These are phyloP conservation scores for Patellifolia procumbens DNA, from an alignment of 179 eudicot genomes.

Conservation along the genomic window DNA sequence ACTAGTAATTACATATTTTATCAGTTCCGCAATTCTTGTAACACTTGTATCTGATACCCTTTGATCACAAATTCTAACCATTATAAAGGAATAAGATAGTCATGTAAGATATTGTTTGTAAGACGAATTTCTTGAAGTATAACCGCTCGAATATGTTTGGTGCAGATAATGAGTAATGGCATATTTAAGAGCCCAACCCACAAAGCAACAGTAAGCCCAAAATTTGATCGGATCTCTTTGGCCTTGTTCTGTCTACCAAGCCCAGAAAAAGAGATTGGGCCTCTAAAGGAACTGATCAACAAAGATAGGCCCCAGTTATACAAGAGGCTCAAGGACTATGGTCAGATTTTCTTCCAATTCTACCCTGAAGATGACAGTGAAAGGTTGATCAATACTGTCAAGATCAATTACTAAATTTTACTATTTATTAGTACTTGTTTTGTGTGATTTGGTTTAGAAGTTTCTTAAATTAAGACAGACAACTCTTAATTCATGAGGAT, in stretches of 20 bases:
- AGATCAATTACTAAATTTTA: background rate
- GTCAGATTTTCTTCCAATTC: constrained; percentile 11
- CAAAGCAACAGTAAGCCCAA: constrained; percentile 43
- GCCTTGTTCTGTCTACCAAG: constrained; percentile 43
- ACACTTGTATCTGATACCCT: no score
- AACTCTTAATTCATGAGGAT: no score
- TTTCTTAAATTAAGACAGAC: no score
- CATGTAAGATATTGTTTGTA: no score
- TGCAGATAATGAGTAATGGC: constrained; percentile 54
- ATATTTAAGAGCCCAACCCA: constrained; percentile 50
- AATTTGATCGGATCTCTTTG: constrained; percentile 43
- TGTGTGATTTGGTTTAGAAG: no score
- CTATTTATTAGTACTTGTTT: no score
- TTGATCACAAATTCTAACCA: no score
- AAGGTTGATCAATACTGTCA: constrained; percentile 20
- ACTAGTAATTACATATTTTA: no score
- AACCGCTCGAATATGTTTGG: no score
- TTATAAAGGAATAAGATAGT: no score
- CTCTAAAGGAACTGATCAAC: constrained; percentile 35
- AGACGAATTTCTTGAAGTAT: no score
- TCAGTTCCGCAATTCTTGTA: no score
- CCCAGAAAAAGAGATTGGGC: constrained; percentile 46
- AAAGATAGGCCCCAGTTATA: constrained; percentile 35
- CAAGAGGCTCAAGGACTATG: constrained; percentile 38
- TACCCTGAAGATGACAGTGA: constrained; percentile 4